Conservation (phyloP, 495 filamentous ascomycete species). For the Xylaria acuta region DNA sequence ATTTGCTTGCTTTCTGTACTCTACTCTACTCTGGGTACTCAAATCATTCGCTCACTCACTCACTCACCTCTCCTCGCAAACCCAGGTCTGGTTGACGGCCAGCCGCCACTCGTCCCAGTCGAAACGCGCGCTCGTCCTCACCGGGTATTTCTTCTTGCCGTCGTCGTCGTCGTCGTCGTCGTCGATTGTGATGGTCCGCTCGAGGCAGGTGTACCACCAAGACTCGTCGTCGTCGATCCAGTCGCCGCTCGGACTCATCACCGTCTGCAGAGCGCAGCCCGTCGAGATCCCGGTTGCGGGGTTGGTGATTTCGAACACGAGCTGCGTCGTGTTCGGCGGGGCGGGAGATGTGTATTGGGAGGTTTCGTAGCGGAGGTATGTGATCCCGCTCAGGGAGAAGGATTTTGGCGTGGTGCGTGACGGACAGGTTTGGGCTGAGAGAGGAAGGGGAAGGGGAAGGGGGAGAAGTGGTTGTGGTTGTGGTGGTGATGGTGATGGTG, state of each 20-base stretch:
- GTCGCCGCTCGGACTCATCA: background rate
- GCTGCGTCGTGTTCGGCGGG: conserved; percentile 30
- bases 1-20: no score
- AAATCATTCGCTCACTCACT: no score
- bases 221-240: conserved; percentile 24
- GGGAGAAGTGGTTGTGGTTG: background rate
- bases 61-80: conserved; percentile 31
- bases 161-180: no score
- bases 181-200: conserved; percentile 23
- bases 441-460: no score
- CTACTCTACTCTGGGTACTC: no score
- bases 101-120: conserved; percentile 33
- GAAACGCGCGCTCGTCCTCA: conserved; percentile 30
- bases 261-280: conserved; percentile 26
- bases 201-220: conserved; percentile 32
- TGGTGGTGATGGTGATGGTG: background rate
- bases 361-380: conserved; percentile 27
- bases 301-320: conserved; percentile 34
- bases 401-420: conserved; percentile 11
- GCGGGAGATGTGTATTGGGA: background rate
- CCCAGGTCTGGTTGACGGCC: conserved; percentile 37
- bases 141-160: conserved; percentile 25
- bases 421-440: background rate
- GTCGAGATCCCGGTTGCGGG: conserved; percentile 29
- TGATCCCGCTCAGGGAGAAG: conserved; percentile 25